Evolutionary conservation across 2,329 filamentous ascomycete species (phyloP).

Genomic region (Orbilia blumenaviensis): DNA sequence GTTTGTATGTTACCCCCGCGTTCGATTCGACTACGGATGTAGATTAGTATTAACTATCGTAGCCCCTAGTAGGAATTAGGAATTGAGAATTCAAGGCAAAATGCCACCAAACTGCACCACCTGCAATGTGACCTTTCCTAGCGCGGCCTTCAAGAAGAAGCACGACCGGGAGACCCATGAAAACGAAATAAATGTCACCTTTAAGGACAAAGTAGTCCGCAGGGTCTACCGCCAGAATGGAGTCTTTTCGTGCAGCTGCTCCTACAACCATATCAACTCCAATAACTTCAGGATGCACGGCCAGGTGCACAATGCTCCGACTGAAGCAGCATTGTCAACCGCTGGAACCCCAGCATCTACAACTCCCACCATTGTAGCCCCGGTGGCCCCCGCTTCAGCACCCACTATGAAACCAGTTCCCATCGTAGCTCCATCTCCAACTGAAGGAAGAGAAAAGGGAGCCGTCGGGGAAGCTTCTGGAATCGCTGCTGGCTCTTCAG

Average conservation of each 20-base stretch:
- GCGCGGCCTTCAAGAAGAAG: background rate
- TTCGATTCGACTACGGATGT: too few species aligned
- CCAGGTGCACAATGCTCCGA: background rate
- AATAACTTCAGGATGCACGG: background rate
- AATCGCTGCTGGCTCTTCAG: too few species aligned
- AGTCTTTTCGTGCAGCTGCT: background rate
- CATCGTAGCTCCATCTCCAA: too few species aligned
- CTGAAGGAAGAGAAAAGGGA: too few species aligned
- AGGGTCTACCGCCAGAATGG: background rate
- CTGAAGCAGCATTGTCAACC: background rate
- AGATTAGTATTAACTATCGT: too few species aligned
- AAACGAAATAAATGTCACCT: background rate
- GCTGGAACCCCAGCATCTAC: background rate
- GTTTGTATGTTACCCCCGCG: too few species aligned
- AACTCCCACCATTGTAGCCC: too few species aligned
- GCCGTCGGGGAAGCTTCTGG: too few species aligned
- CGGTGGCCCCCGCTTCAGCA: too few species aligned
- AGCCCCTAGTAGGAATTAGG: too few species aligned
- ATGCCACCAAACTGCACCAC: background rate
- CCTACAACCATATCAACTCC: background rate
- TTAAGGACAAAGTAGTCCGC: background rate
- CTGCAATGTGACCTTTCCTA: background rate
- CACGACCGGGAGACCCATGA: background rate
- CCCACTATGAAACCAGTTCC: too few species aligned
- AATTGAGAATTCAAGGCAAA: background rate